Base-by-base conservation (phyloP, 768 basidiomycete genomes). In the Mycena crocata region DNA sequence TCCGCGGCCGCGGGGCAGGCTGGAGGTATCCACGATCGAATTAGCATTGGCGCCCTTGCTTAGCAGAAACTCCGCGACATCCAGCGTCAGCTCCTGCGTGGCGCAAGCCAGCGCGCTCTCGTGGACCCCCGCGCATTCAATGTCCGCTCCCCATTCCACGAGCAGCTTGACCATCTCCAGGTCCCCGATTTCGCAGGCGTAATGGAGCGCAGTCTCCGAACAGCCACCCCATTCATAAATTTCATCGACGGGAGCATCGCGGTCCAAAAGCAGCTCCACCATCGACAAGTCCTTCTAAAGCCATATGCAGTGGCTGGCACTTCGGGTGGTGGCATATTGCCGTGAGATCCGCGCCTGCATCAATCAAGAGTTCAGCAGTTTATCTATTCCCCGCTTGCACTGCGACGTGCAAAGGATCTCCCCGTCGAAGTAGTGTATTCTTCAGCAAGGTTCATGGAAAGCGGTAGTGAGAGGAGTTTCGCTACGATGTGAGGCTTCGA, bases 231-330 rank as follows among this genome's bases (percentile, higher is more conserved):
- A 58, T 28, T 50, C 64, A n/a, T 46, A 55, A 13, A 2, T 3
- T 12, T 15, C 26, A 26, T 60, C 44, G 13, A 66, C 32, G 10
- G 34, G 24, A 3, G 64, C 64, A 31, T 57, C 64, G 50, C 24
- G 57, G n/a, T 55, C 55, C 28, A 65, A 31, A 5, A 65, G 64
- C n/a, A 65, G 49, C 21, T 23, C 31, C 56, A 44, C 44, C 48
- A 66, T 66, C 37, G 26, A 14, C 23, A 60, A 13, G 26, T 66
- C 44, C 31, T 24, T 24, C 0, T 12, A 23, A 49, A 13, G 49
- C 56, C 14, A 50, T 0, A 23, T 65, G 63, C 12, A 65, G 40
- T 8, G 63, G 34, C 23, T 65, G 64, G 12, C 21, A 23, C n/a
- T 55, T 26, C 1, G 51, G 39, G 21, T 54, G 57, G 12, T 37